Base-by-base conservation (phyloP, 1,284 basidiomycete species). In the Leccinum fuscescens region DNA sequence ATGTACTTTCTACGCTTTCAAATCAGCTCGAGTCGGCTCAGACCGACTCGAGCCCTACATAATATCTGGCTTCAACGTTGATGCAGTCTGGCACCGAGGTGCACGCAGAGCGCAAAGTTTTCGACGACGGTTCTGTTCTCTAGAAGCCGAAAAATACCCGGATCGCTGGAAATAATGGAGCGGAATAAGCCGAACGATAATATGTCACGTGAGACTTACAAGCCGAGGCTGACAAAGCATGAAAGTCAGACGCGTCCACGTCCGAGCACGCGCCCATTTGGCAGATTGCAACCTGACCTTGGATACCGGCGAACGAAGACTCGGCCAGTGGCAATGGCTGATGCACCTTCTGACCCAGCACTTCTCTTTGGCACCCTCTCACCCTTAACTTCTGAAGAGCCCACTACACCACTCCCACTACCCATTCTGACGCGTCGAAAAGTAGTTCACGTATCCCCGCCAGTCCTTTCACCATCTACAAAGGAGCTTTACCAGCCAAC, bases 401-500 rank as follows among this genome's bases (percentile, higher is more conserved):
- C 58, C 1, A 29, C 15, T n/a, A 54, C 50, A 12, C 60, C 64
- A 51, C 53, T 62, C 5, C 58, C 50, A 33, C 48, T 6, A n/a
- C 64, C 27, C 22, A 12, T 55, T 35, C n/a, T 50, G 56, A 64
- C 67, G 59, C 66, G 64, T 62, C 65, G 6, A 57, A 62, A 50
- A 39, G 4, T 20, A 39, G 4, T 20, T 59, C 72, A 69, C 49
- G 62, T 80, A 39, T 63, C 44, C 49, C 60, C 59, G 17, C 76
- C 72, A 11, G 62, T 29, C 35, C 71, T 86, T 48, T 63, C 76
- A 48, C 59, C 75, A 6, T 71, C 73, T 14, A 64, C 75, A 61
- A 84, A 78, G 64, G 58, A 62, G 12, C 70, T 76, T 39, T 87
- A 85, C 67, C 75, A 77, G 59, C 61, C 68, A 27, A 62, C 72